Conservation (phyloP, 225 moss, liverwort and hornwort species). For the Marchantia polymorpha region DNA sequence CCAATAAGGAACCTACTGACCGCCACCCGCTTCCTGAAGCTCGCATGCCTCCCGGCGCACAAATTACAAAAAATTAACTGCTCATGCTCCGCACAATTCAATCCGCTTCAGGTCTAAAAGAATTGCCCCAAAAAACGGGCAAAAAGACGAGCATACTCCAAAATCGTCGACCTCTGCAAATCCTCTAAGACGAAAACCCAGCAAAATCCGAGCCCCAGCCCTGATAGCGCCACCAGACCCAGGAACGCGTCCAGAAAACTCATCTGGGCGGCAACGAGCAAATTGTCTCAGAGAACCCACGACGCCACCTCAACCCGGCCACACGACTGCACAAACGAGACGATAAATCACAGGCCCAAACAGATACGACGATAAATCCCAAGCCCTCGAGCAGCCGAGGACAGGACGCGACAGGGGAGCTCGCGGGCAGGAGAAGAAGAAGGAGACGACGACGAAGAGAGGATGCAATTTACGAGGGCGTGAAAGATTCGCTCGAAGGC, state of each 20-base stretch:
- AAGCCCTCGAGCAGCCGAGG: background rate
- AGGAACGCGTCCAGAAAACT: slow-evolving; percentile 8
- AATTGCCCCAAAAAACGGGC: slow-evolving; percentile 22
- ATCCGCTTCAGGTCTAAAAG: background rate
- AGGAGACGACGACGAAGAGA: too few relatives aligned
- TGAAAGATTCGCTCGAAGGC: background rate
- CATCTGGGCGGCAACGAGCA: background rate
- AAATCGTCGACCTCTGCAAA: slow-evolving; percentile 17
- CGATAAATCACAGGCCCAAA: background rate
- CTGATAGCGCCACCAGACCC: slow-evolving; percentile 21
- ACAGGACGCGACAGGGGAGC: background rate
- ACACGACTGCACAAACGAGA: background rate
- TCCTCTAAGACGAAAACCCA: slow-evolving; percentile 20
- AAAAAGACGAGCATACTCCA: slow-evolving; percentile 12
- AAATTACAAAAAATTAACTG: background rate
- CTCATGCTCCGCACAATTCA: background rate
- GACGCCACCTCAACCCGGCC: background rate
- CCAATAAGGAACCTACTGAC: background rate
- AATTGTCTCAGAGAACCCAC: background rate
- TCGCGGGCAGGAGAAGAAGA: background rate
- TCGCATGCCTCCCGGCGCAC: background rate
- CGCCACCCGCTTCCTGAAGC: background rate
- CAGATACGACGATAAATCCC: background rate
- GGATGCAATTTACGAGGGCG: background rate
- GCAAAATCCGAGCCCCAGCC: background rate